Conservation (phyloP, 73 alveolate species). For the Diophrys sp. region DNA sequence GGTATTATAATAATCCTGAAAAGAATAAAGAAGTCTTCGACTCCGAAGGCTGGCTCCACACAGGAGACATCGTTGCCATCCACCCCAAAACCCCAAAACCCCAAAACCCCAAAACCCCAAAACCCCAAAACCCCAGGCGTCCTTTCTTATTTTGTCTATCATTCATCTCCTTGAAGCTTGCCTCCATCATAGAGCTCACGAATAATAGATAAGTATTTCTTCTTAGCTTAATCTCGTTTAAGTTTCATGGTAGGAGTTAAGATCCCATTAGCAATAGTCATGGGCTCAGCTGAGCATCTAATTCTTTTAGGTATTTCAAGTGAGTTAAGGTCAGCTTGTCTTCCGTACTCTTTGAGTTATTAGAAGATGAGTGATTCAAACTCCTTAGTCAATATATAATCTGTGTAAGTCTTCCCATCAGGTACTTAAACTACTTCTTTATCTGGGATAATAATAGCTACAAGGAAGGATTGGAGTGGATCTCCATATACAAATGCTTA, state of each 20-base stretch:
- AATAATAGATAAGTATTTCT: too few relatives aligned
- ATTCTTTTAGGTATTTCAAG: slow-evolving; percentile 48
- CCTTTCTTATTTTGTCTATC: too few relatives aligned
- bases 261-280: slow-evolving; percentile 50
- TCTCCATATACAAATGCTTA: slow-evolving; percentile 70
- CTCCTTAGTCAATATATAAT: background rate
- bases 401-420: slow-evolving; percentile 30
- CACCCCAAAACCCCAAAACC: too few relatives aligned
- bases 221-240: slow-evolving; percentile 45
- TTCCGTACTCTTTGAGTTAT: too few relatives aligned
- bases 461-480: slow-evolving; percentile 39
- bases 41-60: slow-evolving; percentile 92
- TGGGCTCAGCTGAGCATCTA: slow-evolving; percentile 41
- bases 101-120: too few relatives aligned
- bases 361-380: slow-evolving; percentile 7
- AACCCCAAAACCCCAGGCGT: too few relatives aligned
- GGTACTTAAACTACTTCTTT: slow-evolving; percentile 23
- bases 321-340: background rate
- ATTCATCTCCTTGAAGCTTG: too few relatives aligned
- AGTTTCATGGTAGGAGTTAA: slow-evolving; percentile 57
- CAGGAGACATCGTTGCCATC: slow-evolving; percentile 96
- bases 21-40: slow-evolving; percentile 84
- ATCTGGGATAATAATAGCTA: slow-evolving; percentile 65
- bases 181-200: too few relatives aligned
- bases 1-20: slow-evolving; percentile 85